Conservation (phyloP, 345 rosid species). For the Eucalyptus sp. region DNA sequence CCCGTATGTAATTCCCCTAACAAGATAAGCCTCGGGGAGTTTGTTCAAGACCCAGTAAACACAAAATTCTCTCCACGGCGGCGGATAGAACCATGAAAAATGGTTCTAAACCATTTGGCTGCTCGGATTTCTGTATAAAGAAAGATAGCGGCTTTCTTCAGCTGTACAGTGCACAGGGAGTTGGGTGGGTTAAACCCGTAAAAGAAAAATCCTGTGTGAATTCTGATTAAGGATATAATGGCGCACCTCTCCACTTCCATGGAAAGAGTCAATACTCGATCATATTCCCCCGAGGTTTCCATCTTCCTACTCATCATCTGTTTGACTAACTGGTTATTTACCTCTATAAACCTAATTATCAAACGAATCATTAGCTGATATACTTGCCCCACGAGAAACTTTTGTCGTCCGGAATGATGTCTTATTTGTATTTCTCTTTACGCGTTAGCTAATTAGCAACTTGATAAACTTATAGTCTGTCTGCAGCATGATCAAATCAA, state of each 20-base stretch:
- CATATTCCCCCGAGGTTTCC: background rate
- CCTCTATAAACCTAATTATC: background rate
- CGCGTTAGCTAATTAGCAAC: background rate
- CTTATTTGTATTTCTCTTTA: background rate
- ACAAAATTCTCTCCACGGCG: background rate
- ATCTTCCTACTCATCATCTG: background rate
- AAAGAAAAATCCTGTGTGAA: background rate
- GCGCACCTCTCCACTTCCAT: background rate
- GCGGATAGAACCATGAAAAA: background rate
- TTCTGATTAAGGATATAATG: background rate
- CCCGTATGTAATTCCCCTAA: background rate
- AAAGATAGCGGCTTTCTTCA: background rate
- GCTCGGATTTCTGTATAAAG: background rate
- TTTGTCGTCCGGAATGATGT: background rate
- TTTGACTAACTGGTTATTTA: background rate
- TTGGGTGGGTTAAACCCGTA: background rate
- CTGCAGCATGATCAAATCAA: background rate
- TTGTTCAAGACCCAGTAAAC: background rate
- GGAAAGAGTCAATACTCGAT: background rate
- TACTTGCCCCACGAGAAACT: background rate
- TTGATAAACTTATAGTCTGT: background rate
- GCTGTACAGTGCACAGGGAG: background rate
- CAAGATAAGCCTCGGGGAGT: background rate
- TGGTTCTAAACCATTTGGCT: background rate
- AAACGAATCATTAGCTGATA: background rate